A percentile compares a stretch with the other conserved stretches of the same genome.
phyloP scores from a whole-genome alignment of 2,329 filamentous ascomycete genomes.

The Fusarium pseudocircinatum region DNA sequence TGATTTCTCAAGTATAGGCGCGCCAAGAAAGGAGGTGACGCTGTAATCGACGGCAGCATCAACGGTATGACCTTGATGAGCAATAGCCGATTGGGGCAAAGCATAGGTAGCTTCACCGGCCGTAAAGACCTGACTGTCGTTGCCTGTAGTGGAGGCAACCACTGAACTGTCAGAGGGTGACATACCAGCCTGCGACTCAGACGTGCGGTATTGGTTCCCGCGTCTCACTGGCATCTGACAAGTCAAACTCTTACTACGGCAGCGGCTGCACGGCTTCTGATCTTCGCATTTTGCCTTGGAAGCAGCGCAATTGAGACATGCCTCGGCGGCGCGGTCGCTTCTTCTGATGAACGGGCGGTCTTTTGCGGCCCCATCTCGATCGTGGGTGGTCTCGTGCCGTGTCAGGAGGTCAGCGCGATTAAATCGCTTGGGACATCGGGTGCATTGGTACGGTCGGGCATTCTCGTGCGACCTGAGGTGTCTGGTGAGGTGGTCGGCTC shows the following conservation, averaged over 20 bases:
- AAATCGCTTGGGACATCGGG: constrained; percentile 42
- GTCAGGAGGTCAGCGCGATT: constrained; percentile 42
- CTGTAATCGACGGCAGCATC: constrained; percentile 32
- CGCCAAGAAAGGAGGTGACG: constrained; percentile 24
- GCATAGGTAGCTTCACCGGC: constrained; percentile 30
- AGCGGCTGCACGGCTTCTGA: constrained; percentile 42
- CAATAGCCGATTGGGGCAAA: constrained; percentile 13
- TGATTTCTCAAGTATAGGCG: constrained; percentile 23
- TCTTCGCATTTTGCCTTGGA: constrained; percentile 43
- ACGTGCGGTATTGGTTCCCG: constrained; percentile 39
- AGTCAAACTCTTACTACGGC: constrained; percentile 39
- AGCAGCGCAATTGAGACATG: constrained; percentile 42
- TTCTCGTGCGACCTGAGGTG: constrained; percentile 43
- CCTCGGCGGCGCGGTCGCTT: constrained; percentile 41
- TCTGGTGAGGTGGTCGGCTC: constrained; percentile 42
- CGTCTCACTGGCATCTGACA: constrained; percentile 42
- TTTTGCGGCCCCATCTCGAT: constrained; percentile 41
- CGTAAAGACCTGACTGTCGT: constrained; percentile 28
- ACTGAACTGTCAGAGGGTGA: constrained; percentile 39
- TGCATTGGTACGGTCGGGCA: constrained; percentile 42
- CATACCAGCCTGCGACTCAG: constrained; percentile 37
- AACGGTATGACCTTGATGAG: constrained; percentile 21
- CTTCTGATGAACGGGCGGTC: constrained; percentile 41
- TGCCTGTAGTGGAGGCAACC: constrained; percentile 29
- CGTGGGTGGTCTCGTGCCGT: constrained; percentile 42